phyloP scores from a whole-genome alignment of 192 early-diverging fungal genomes.

The Podila epicladia region DNA sequence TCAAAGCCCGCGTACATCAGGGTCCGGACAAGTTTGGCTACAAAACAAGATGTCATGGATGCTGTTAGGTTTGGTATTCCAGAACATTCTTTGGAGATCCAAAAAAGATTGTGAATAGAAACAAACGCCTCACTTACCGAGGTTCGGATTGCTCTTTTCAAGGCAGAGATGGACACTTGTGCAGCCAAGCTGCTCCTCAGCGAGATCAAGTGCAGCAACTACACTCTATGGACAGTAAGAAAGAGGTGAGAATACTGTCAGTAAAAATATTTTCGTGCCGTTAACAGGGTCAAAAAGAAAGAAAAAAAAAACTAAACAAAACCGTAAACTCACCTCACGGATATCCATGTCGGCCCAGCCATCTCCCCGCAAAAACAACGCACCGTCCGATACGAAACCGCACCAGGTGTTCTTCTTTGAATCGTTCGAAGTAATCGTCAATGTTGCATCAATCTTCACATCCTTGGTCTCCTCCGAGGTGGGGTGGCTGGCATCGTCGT shows the following conservation, averaged over 20 bases:
- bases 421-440: slow-evolving; percentile 44
- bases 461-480: slow-evolving; percentile 11
- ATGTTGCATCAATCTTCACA: slow-evolving; percentile 38
- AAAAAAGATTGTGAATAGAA: too few species aligned
- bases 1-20: slow-evolving; percentile 73
- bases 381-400: slow-evolving; percentile 33
- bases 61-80: too few species aligned
- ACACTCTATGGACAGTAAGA: slow-evolving; percentile 26
- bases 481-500: slow-evolving; percentile 35
- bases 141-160: slow-evolving; percentile 38
- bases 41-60: neutral
- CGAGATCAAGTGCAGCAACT: slow-evolving; percentile 48
- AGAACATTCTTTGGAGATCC: too few species aligned
- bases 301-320: neutral
- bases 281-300: neutral
- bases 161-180: slow-evolving; percentile 32
- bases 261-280: too few species aligned
- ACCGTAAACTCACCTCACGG: slow-evolving; percentile 23
- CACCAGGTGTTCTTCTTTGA: slow-evolving; percentile 43
- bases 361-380: slow-evolving; percentile 34
- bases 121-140: slow-evolving; percentile 22
- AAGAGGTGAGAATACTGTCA: neutral
- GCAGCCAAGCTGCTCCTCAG: slow-evolving; percentile 47
- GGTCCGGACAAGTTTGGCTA: slow-evolving; percentile 63
- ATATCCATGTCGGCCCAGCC: slow-evolving; percentile 52